phyloP scores from a whole-genome alignment of 257 asterid species.

The Nicotiana tomentosiformis region DNA sequence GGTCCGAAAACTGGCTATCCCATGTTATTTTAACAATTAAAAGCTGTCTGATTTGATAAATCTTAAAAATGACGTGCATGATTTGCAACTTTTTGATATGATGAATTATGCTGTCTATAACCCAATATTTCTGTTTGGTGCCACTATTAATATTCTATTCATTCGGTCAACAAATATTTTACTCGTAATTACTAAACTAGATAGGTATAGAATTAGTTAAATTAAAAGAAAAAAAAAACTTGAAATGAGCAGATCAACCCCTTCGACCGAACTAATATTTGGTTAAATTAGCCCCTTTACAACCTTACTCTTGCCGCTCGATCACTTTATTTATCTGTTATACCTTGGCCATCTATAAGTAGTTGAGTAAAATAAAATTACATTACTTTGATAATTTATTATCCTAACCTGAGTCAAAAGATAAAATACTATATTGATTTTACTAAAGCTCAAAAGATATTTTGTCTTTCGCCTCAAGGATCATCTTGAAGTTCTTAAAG shows the following conservation, averaged over 20 bases:
- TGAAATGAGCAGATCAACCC: neutral
- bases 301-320: neutral
- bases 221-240: neutral
- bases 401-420: no score
- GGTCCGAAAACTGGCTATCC: no score
- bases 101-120: neutral
- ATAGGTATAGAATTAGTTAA: neutral
- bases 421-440: no score
- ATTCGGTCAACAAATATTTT: neutral
- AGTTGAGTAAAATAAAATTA: neutral
- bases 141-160: neutral
- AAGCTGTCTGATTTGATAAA: slow-evolving; percentile 9
- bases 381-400: no score
- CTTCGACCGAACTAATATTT: neutral
- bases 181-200: neutral
- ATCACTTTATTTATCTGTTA: neutral
- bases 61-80: slow-evolving; percentile 1
- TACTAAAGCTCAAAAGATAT: neutral
- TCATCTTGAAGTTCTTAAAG: no score
- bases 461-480: no score
- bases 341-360: neutral
- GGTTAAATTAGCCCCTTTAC: neutral
- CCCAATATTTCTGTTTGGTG: neutral
- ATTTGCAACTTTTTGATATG: neutral
- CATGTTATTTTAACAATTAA: neutral